phyloP scores from a whole-genome alignment of 139 green algal genomes.

The Desmodesmus armatus region DNA sequence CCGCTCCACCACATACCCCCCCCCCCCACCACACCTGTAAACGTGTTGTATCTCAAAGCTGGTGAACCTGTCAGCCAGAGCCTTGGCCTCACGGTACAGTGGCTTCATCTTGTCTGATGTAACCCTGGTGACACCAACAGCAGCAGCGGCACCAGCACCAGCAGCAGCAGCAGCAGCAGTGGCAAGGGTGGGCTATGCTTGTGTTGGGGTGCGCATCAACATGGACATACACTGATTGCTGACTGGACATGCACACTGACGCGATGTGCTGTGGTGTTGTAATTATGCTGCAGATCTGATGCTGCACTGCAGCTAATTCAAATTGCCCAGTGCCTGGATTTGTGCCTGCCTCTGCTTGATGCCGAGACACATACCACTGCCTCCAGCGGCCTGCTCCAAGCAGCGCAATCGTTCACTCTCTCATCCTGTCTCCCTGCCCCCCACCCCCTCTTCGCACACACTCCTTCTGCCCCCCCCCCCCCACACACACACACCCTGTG shows the following conservation, averaged over 20 bases:
- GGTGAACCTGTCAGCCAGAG: background rate
- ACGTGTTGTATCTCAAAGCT: constrained; percentile 26
- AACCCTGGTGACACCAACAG: no score
- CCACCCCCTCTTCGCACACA: background rate
- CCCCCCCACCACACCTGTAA: no score
- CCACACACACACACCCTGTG: no score
- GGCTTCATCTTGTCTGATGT: constrained; percentile 8
- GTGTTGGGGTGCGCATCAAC: background rate
- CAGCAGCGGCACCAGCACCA: background rate
- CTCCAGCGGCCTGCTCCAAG: no score
- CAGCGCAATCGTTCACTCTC: no score
- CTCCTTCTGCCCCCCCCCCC: no score
- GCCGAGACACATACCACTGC: background rate
- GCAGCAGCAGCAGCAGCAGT: background rate
- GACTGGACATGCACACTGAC: no score
- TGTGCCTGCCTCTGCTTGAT: background rate
- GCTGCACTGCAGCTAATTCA: background rate
- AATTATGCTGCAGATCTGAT: background rate
- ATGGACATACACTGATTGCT: background rate
- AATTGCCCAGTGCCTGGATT: background rate
- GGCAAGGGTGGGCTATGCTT: background rate
- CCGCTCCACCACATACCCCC: no score
- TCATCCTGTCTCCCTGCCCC: background rate
- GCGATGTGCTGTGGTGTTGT: background rate
- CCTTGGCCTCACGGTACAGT: constrained; percentile 21